A percentile compares a stretch with the other conserved stretches of the same genome.
phyloP scores from a whole-genome alignment of 495 filamentous ascomycete species.

The Pseudoneurospora amorphoporcata region DNA sequence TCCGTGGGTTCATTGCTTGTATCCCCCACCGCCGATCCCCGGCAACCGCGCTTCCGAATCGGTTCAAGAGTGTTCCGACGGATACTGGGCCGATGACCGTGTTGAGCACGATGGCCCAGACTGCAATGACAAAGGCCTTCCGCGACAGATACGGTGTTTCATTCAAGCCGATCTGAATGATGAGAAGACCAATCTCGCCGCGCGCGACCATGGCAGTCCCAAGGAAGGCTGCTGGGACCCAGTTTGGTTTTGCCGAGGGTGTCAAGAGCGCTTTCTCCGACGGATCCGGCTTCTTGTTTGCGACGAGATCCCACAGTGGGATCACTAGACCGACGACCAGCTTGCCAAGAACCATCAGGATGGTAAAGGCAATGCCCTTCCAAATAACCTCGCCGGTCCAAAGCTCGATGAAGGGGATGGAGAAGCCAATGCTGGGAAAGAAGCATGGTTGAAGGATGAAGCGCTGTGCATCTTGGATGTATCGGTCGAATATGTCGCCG shows the following conservation, averaged over 20 bases:
- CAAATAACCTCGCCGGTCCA: slow-evolving; percentile 54
- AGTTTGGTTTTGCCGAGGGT: background rate
- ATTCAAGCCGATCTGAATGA: slow-evolving; percentile 52
- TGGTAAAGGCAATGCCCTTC: slow-evolving; percentile 60
- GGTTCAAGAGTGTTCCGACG: slow-evolving; percentile 50
- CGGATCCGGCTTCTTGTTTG: background rate
- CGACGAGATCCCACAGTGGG: slow-evolving; percentile 21
- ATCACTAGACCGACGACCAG: slow-evolving; percentile 53
- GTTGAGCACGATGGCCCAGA: slow-evolving; percentile 69
- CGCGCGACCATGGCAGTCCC: slow-evolving; percentile 55
- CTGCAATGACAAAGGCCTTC: slow-evolving; percentile 50
- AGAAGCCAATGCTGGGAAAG: slow-evolving; percentile 74
- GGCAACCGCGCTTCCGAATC: slow-evolving; percentile 17
- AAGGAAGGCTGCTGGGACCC: slow-evolving; percentile 16
- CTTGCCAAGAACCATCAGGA: slow-evolving; percentile 62
- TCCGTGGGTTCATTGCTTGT: background rate
- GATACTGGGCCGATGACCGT: slow-evolving; percentile 62
- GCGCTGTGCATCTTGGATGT: slow-evolving; percentile 40
- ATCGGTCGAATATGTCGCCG: slow-evolving; percentile 41
- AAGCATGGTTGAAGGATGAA: slow-evolving; percentile 62
- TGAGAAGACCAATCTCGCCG: slow-evolving; percentile 72
- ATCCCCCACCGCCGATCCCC: slow-evolving; percentile 15
- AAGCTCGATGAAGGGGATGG: slow-evolving; percentile 63
- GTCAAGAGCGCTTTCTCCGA: background rate
- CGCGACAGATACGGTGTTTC: slow-evolving; percentile 16